Conservation (phyloP, 2,329 filamentous ascomycete species). For the Venturia oleaginea region DNA sequence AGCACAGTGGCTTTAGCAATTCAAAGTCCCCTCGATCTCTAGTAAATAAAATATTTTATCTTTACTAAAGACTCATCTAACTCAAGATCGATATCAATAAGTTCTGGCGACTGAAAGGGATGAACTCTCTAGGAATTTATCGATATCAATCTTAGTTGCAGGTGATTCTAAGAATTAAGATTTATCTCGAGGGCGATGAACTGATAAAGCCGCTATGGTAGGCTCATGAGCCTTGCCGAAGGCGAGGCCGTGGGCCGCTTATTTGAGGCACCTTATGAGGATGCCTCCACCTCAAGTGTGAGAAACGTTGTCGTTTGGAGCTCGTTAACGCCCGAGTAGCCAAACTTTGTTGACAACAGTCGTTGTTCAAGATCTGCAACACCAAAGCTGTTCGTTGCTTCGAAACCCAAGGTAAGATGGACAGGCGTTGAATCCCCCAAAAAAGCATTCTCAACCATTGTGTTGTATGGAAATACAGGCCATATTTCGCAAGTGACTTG, state of each 20-base stretch:
- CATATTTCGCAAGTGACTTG: background rate
- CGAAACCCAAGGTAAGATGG: background rate
- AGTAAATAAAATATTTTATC: too few relatives aligned
- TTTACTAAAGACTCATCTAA: too few relatives aligned
- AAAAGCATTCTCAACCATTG: background rate
- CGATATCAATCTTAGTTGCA: too few relatives aligned
- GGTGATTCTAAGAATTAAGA: too few relatives aligned
- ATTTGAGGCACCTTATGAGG: background rate
- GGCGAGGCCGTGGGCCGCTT: background rate
- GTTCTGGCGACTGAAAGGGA: too few relatives aligned
- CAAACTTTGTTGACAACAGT: too few relatives aligned
- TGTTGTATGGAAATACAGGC: background rate
- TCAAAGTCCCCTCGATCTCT: too few relatives aligned
- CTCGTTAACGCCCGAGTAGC: background rate
- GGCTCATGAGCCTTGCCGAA: background rate
- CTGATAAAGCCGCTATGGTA: too few relatives aligned
- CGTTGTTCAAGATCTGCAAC: background rate
- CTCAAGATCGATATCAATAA: too few relatives aligned
- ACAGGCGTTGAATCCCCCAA: background rate
- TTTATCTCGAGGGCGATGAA: too few relatives aligned
- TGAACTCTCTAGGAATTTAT: too few relatives aligned
- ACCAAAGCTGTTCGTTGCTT: background rate
- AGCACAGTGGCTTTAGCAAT: too few relatives aligned
- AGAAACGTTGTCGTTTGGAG: background rate
- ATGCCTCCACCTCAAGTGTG: background rate